A percentile compares a stretch with the other conserved stretches of the same genome.
Evolutionary conservation across 495 filamentous ascomycete species (phyloP).

Genomic region (Daldinia decipiens): DNA sequence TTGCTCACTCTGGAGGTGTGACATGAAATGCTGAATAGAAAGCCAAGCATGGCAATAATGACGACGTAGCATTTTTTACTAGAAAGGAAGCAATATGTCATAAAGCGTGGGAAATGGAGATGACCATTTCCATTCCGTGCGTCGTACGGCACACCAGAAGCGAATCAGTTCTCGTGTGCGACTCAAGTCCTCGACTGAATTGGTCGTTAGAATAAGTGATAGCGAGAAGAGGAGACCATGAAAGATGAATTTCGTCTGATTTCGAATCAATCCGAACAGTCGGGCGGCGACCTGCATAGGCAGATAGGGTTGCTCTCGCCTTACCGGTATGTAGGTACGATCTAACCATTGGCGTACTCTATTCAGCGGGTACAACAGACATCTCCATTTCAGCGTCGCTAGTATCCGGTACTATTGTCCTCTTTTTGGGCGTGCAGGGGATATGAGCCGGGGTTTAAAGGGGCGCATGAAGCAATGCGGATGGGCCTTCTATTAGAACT

Average conservation of each 20-base stretch:
- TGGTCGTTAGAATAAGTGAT: conserved; percentile 8
- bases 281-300: conserved; percentile 37
- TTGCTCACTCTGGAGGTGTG: conserved; percentile 26
- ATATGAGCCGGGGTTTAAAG: conserved; percentile 26
- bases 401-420: conserved; percentile 6
- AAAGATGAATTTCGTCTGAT: conserved; percentile 12
- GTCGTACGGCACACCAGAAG: conserved; percentile 18
- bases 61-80: conserved; percentile 1
- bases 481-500: conserved; percentile 36
- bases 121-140: conserved; percentile 3
- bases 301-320: conserved; percentile 15
- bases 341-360: conserved; percentile 29
- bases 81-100: conserved; percentile 22
- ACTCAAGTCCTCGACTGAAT: conserved; percentile 6
- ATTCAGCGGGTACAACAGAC: conserved; percentile 36
- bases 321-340: conserved; percentile 26
- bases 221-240: conserved; percentile 14
- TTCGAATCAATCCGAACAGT: conserved; percentile 29
- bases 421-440: conserved; percentile 16
- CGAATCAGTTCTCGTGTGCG: conserved; percentile 24
- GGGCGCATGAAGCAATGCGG: conserved; percentile 37
- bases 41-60: conserved; percentile 13
- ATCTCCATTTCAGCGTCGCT: conserved; percentile 19
- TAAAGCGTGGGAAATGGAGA: conserved; percentile 18
- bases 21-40: conserved; percentile 22